These are phyloP conservation scores for Hordeum marinum DNA, from an alignment of 176 grass and related monocot species.

Conservation along the genomic window DNA sequence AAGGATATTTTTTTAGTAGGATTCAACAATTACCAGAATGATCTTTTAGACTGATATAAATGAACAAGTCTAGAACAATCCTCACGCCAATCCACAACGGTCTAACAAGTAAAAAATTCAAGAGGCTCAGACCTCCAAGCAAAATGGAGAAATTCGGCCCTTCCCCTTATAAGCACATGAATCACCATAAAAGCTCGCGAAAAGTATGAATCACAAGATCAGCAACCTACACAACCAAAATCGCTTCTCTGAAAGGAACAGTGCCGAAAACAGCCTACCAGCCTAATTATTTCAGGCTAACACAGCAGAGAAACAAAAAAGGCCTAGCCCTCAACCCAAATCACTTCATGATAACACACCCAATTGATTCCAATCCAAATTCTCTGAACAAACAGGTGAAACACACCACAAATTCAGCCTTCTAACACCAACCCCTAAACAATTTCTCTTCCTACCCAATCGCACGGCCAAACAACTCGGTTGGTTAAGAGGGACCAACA, in stretches of 20 bases:
- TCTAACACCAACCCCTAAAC: not conserved
- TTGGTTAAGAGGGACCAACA: not conserved
- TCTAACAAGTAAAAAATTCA: constrained; percentile 12
- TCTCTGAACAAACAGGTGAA: not conserved
- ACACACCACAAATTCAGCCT: not conserved
- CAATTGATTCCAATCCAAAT: not conserved
- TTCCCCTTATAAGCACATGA: not conserved
- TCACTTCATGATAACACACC: not conserved
- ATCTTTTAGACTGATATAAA: not conserved
- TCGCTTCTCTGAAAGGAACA: not conserved
- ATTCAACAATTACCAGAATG: not conserved
- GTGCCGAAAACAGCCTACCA: not conserved
- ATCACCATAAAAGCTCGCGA: not conserved
- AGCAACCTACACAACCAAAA: not conserved
- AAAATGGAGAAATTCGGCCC: not conserved
- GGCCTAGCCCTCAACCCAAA: not conserved
- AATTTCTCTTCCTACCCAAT: not conserved
- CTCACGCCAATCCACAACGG: not conserved
- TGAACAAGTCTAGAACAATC: not conserved
- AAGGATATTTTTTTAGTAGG: not conserved
- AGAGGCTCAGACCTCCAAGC: not conserved
- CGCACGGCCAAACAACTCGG: not conserved
- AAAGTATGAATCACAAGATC: not conserved
- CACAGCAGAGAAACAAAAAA: not conserved
- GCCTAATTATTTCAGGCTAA: not conserved